Evolutionary conservation across 495 filamentous ascomycete species (phyloP), one percentile per base, ranked within the genome.

Genomic region (Aspergillus cristatus): DNA sequence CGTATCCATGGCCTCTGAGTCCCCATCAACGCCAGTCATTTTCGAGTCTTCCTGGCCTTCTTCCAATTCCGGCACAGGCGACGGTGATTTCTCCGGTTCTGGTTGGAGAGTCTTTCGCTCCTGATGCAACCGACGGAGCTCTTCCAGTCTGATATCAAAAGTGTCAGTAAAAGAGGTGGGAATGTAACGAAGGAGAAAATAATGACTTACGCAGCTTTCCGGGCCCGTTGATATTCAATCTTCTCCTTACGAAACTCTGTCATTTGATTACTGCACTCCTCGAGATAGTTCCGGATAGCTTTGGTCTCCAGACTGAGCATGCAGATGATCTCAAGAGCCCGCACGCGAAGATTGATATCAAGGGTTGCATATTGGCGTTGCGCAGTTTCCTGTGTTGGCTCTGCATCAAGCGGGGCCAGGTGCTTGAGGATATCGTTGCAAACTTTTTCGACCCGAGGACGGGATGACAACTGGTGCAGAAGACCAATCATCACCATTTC

Each of bases 231-330:
- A 54, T 78, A 81, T 46, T 94, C 84, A 39, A 94, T 95, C 62
- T 94, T 97, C 57, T 93, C 83, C 59, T 97, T 98, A 14, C 91
- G 74, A 51, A 87, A 82, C 29, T 76, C 76, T 2, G 91, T 98
- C 93, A 96, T 95, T 40, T 84, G 78, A 44, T 87, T 82, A 32
- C 79, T 82, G 60, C 87, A 93, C 43, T 89, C 79, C 41, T 94
- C 87, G 65, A 98, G 82, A 51, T 91, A 94, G 12, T 78, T 78
- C 26, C 86, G 76, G 40, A 97, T 76, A 2, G 81, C 79, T 52
- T 82, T 84, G 2, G 90, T 94, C 47, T 86, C 81, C 32, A 88
- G 63, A n/a, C 81, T 84, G 33, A 97, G 72, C 67, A 88, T 81
- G 51, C 84, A 86, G 38, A 96, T 72, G 14, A 91, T 86, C 60